Evolutionary conservation across 306 rosid genomes (phyloP), one percentile per base, ranked within the genome.

Genomic region (Gleditsia sinensis): DNA sequence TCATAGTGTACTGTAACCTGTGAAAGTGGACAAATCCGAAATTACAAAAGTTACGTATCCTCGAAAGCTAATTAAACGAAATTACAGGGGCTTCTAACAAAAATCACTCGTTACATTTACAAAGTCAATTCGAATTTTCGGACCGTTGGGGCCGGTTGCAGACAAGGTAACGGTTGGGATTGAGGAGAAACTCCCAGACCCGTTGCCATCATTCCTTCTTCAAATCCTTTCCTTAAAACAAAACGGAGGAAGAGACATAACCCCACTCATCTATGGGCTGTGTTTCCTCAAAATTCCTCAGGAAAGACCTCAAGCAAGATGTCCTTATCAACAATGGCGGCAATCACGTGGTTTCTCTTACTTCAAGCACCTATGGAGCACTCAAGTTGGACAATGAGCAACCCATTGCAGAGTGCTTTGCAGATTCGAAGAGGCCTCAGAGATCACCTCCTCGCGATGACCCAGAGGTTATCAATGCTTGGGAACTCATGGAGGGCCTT

Each of bases 401-500:
- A 68, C 74, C 80, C 21, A 10, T 23, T 5, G 55, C 80, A 30
- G 83, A 86, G 2, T 28, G 70, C 13, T 60, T 50, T 5, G 7
- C 92, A 3, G 91, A 85, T 69, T 32, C 76, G 3, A 81, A 59
- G 67, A 77, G 62, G 7, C 5, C 19, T 6, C 37, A 75, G 72
- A 39, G 45, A 5, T 84, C 86, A 0, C 83, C 93, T 0, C 67
- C 66, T 11, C 82, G 53, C 3, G 78, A 85, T 40, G 83, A 75
- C 21, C 83, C 86, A 7, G 98, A 95, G 61, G 83, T 90, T 1
- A 91, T 92, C 75, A 91, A 92, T 33, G 85, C 96, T 21, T 95
- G 99, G 98, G 99, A 95, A 81, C 92, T 95, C 67, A 95, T 95
- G 99, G 97, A 95, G 46, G 99, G 84, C 24, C 91, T 95, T 2